phyloP scores from a whole-genome alignment of 2,329 filamentous ascomycete genomes.

The Biscogniauxia mediterranea region DNA sequence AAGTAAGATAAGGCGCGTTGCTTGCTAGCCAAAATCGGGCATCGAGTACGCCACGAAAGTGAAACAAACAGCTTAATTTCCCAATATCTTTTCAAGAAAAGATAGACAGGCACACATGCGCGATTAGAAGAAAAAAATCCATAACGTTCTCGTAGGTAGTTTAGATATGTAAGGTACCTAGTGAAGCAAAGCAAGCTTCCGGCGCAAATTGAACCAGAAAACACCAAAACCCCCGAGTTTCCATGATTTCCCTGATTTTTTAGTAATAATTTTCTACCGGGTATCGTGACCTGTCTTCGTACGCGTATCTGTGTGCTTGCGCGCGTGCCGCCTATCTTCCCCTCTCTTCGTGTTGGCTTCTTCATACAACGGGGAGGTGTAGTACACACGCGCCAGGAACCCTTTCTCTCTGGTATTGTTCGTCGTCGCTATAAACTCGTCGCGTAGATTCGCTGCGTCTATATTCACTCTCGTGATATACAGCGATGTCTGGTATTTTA shows the following conservation, averaged over 20 bases:
- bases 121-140: not conserved
- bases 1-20: not conserved
- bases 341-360: not conserved
- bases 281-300: not conserved
- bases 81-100: not conserved
- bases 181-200: not conserved
- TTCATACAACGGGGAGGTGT: no score
- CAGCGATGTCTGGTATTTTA: conserved; percentile 24
- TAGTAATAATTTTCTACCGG: not conserved
- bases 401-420: not conserved
- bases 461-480: conserved; percentile 23
- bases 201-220: no score
- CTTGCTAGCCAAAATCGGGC: not conserved
- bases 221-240: no score
- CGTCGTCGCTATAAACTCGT: not conserved
- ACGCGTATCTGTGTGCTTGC: not conserved
- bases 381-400: no score
- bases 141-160: not conserved
- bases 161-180: no score
- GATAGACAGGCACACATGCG: not conserved
- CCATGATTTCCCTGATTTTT: not conserved
- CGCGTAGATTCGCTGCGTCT: not conserved
- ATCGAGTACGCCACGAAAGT: not conserved
- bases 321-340: not conserved
- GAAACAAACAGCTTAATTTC: not conserved